Conservation (phyloP, 805 yeast species). For the Kodamaea leandrae region DNA sequence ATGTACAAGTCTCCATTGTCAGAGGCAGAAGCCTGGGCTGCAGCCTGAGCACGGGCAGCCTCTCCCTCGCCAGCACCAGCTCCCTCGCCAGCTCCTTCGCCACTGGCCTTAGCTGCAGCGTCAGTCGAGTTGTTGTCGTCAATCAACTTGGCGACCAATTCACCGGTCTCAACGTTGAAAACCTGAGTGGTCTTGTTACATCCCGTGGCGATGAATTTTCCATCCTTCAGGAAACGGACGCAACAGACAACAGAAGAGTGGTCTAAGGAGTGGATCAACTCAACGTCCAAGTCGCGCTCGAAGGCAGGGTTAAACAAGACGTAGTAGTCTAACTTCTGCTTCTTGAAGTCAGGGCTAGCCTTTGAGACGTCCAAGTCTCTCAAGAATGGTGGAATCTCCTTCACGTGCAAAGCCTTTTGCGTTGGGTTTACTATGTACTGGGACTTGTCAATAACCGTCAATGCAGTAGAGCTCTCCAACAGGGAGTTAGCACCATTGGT, state of each 20-base stretch:
- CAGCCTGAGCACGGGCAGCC: slow-evolving; percentile 23
- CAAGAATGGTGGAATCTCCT: slow-evolving; percentile 79
- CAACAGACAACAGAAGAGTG: slow-evolving; percentile 96
- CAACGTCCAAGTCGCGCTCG: slow-evolving; percentile 66
- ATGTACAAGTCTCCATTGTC: slow-evolving; percentile 81
- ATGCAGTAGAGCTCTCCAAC: slow-evolving; percentile 30
- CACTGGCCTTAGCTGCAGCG: slow-evolving; percentile 32
- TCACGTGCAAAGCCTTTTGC: slow-evolving; percentile 54
- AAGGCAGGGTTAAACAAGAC: slow-evolving; percentile 88
- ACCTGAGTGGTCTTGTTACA: slow-evolving; percentile 96
- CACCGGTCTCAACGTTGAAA: slow-evolving; percentile 88
- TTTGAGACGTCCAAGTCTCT: slow-evolving; percentile 75
- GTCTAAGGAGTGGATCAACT: slow-evolving; percentile 83
- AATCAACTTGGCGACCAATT: slow-evolving; percentile 76
- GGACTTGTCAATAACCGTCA: slow-evolving; percentile 37
- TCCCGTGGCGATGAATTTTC: slow-evolving; percentile 92
- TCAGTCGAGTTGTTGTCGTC: slow-evolving; percentile 60
- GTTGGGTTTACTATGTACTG: slow-evolving; percentile 43
- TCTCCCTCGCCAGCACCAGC: slow-evolving; percentile 17
- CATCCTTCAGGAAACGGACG: slow-evolving; percentile 88
- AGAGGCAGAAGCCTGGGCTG: slow-evolving; percentile 40
- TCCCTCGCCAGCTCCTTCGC: slow-evolving; percentile 22
- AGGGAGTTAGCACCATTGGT: slow-evolving; percentile 10
- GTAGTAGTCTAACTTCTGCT: slow-evolving; percentile 81
- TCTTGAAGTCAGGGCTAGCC: slow-evolving; percentile 74